Conservation (phyloP, 352 stramenopile genomes). For the Globisporangium iwayamae region DNA sequence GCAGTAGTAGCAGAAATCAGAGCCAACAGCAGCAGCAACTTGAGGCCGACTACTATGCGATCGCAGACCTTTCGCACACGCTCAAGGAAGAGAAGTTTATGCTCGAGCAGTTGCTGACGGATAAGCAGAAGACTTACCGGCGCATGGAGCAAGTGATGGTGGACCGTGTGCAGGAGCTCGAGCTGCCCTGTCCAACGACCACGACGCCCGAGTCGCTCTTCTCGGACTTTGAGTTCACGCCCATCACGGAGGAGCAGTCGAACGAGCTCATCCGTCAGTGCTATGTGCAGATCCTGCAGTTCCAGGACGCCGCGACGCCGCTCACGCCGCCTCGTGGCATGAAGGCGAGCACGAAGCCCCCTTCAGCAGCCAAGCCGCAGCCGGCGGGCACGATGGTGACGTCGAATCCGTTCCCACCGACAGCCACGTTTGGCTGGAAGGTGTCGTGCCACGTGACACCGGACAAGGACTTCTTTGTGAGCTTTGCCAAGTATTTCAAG, state of each 20-base stretch:
- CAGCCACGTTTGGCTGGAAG: constrained; percentile 54
- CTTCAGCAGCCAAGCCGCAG: background rate
- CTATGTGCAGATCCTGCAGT: constrained; percentile 50
- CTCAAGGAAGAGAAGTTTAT: constrained; percentile 67
- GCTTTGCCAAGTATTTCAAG: constrained; percentile 44
- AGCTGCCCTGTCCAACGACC: constrained; percentile 32
- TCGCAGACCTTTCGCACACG: constrained; percentile 50
- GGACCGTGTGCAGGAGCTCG: constrained; percentile 42
- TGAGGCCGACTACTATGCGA: constrained; percentile 45
- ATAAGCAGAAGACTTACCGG: constrained; percentile 22
- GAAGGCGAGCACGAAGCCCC: background rate
- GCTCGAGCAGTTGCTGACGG: constrained; percentile 28
- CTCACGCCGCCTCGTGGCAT: constrained; percentile 27
- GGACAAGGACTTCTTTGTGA: constrained; percentile 42
- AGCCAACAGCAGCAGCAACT: constrained; percentile 12
- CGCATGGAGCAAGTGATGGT: constrained; percentile 26
- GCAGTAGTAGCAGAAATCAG: background rate
- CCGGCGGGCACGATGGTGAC: constrained; percentile 5
- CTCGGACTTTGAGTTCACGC: constrained; percentile 42
- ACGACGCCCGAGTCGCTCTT: constrained; percentile 27
- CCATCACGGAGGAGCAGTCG: constrained; percentile 50
- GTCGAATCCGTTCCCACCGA: constrained; percentile 29
- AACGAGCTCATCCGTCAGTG: constrained; percentile 52
- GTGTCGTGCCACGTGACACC: constrained; percentile 37
- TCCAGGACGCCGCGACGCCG: constrained; percentile 44